Base-by-base conservation (phyloP, 2,329 filamentous ascomycete species). In the Myriosclerotinia scirpicola region DNA sequence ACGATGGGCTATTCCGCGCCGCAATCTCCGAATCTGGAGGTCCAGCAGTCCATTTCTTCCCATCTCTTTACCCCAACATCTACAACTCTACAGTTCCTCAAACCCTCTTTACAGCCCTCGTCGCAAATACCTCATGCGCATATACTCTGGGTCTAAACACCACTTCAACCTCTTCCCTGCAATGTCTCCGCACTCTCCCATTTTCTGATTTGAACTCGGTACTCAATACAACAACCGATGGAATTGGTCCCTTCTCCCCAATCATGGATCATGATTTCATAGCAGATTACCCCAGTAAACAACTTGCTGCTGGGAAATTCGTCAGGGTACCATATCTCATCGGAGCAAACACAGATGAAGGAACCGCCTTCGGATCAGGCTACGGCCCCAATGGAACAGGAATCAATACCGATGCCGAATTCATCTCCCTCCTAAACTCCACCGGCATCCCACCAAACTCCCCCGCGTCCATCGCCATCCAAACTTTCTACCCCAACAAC, bases 1-100 rank as follows among this genome's bases (percentile, higher is more conserved):
- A 87, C 63, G 84, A 87, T 65, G 76, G 77, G 0, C 78, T 87
- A 0, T 86, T 86, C 72, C 77, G 81, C 5, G 80, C 72, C 7
- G 83, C 78, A 1, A 84, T 85, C 22, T 78, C 78, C 48, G 73
- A 87, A 69, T 85, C 81, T 2, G 72, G 73, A 6, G 69, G 69
- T 12, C 69, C 72, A 78, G 67, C 64, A 1, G 62, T 68, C 1
- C 20, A 14, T 9, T 72, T 68, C 54, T 70, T 69, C 65, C 58
- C 61, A 2, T 15, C 42, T 4, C 9, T 5, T 20, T 44, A 67
- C 22, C 26, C 44, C 6, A n/a, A 20, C 9, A 64, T 64, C 7
- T 69, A 68, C 44, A 73, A 72, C 65, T 68, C 65, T 46, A 70
- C 63, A 17, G 53, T 38, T 42, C 69, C 59, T 5, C 71, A 75